These are phyloP conservation scores for Silybum marianum DNA, from an alignment of 129 eudicot genomes.

Conservation along the genomic window DNA sequence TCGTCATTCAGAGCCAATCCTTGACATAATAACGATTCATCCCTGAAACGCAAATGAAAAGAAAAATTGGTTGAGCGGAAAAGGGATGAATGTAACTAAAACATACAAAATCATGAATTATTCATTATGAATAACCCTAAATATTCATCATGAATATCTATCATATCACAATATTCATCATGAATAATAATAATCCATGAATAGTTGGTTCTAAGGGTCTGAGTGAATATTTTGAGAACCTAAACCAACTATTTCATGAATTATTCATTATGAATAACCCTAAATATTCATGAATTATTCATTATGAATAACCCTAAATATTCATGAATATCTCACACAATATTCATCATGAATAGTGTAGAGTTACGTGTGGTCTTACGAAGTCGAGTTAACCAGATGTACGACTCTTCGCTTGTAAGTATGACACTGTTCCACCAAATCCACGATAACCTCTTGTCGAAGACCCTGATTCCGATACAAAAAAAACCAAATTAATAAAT, in stretches of 20 bases:
- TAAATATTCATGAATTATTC: neutral
- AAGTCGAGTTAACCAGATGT: constrained; percentile 93
- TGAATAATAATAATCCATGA: neutral
- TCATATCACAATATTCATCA: neutral
- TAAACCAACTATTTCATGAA: neutral
- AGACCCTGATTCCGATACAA: constrained; percentile 52
- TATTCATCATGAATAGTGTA: neutral
- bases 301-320: neutral
- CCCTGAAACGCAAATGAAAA: constrained; percentile 45
- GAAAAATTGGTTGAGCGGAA: neutral
- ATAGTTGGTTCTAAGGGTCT: neutral
- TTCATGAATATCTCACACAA: neutral
- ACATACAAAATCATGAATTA: neutral
- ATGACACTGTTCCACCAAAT: constrained; percentile 95
- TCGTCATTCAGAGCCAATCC: constrained; percentile 95
- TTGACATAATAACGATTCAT: constrained; percentile 84
- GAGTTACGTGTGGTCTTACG: constrained; percentile 68
- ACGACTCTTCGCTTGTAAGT: constrained; percentile 93
- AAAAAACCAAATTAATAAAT: neutral
- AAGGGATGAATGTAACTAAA: neutral
- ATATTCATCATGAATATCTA: neutral
- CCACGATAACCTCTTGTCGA: constrained; percentile 86
- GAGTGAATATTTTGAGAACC: neutral
- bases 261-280: neutral
- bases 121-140: neutral